Percentiles rank a stretch among this genome's conserved stretches.
These are phyloP conservation scores for Tetracladium maxilliforme DNA, from an alignment of 2,329 filamentous ascomycete genomes.

Conservation along the genomic window DNA sequence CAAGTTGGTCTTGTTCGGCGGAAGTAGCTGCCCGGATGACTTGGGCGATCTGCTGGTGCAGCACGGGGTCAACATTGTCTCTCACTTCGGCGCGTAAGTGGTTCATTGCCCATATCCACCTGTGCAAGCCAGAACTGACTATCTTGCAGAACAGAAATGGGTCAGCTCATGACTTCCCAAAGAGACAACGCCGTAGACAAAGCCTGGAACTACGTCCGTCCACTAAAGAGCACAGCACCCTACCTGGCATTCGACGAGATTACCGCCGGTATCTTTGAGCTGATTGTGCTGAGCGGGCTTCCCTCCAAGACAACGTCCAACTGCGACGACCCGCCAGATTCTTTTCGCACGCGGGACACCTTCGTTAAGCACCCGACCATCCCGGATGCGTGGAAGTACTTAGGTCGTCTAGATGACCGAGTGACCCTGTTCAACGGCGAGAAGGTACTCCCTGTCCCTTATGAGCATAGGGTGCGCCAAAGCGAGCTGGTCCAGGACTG, in stretches of 20 bases:
- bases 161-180: conserved; percentile 45
- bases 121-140: too few species aligned
- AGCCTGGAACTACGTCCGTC: conserved; percentile 48
- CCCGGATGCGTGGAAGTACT: conserved; percentile 27
- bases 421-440: conserved; percentile 29
- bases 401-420: conserved; percentile 27
- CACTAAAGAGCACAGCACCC: too few species aligned
- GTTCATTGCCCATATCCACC: too few species aligned
- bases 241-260: too few species aligned
- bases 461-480: conserved; percentile 18
- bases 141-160: conserved; percentile 48
- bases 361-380: conserved; percentile 25
- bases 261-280: conserved; percentile 19
- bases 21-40: conserved; percentile 35
- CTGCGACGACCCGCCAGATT: conserved; percentile 24
- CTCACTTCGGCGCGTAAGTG: conserved; percentile 32
- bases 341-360: conserved; percentile 26
- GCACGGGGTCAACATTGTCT: conserved; percentile 31
- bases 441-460: conserved; percentile 19
- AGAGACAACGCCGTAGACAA: conserved; percentile 31
- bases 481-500: conserved; percentile 15
- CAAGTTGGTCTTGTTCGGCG: conserved; percentile 32
- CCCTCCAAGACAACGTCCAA: conserved; percentile 20
- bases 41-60: conserved; percentile 31
- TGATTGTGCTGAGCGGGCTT: conserved; percentile 20